phyloP scores from a whole-genome alignment of 2,329 filamentous ascomycete genomes.

The Colletotrichum sp. region DNA sequence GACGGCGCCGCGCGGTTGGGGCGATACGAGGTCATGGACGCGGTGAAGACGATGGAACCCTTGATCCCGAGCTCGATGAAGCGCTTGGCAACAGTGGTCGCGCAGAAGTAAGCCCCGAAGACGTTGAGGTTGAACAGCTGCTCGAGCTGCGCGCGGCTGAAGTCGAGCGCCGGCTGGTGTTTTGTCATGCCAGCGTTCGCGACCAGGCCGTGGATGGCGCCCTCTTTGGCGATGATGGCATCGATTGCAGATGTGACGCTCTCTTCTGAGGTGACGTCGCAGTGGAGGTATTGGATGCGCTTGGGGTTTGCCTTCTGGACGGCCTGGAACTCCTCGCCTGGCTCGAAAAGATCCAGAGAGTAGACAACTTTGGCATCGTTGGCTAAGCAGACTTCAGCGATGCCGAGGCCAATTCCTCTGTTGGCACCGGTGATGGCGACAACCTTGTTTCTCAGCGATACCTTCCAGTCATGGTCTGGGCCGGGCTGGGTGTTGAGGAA shows the following conservation, averaged over 20 bases:
- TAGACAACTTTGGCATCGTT: slow-evolving; percentile 45
- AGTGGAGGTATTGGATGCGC: slow-evolving; percentile 48
- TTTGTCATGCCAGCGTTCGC: slow-evolving; percentile 42
- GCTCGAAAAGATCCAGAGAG: slow-evolving; percentile 42
- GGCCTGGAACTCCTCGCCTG: slow-evolving; percentile 36
- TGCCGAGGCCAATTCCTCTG: slow-evolving; percentile 38
- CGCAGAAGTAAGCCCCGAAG: slow-evolving; percentile 49
- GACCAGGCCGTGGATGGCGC: slow-evolving; percentile 41
- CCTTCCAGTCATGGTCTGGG: slow-evolving; percentile 36
- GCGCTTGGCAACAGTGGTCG: slow-evolving; percentile 46
- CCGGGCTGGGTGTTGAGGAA: slow-evolving; percentile 36
- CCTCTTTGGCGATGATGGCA: slow-evolving; percentile 38
- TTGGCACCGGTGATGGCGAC: slow-evolving; percentile 46
- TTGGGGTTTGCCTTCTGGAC: slow-evolving; percentile 42
- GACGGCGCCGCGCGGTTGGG: slow-evolving; percentile 54
- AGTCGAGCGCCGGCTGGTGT: slow-evolving; percentile 39
- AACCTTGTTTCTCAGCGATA: slow-evolving; percentile 40
- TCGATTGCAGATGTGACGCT: slow-evolving; percentile 45
- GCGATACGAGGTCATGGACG: slow-evolving; percentile 52
- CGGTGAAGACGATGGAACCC: slow-evolving; percentile 48
- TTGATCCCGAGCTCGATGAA: slow-evolving; percentile 38
- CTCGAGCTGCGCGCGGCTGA: slow-evolving; percentile 24
- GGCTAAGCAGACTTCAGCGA: slow-evolving; percentile 50
- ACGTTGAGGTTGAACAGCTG: slow-evolving; percentile 45
- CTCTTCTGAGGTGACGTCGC: slow-evolving; percentile 48